These are phyloP conservation scores for Saccharomycopsis sp. DNA, from an alignment of 805 yeast species.

Conservation along the genomic window DNA sequence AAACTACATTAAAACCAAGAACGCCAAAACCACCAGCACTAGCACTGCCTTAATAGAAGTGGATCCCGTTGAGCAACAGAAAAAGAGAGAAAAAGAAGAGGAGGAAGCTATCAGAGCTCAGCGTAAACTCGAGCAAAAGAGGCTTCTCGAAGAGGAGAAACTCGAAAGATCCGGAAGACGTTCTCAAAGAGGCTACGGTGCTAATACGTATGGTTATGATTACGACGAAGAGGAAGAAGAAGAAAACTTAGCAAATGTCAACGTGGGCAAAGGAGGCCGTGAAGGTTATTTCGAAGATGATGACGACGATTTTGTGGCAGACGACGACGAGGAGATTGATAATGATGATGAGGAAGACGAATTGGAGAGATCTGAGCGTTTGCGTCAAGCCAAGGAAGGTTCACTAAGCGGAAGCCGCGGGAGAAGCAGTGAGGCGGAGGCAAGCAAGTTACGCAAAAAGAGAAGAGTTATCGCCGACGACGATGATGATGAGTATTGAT, in stretches of 20 bases:
- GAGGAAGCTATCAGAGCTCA: slow-evolving; percentile 59
- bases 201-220: slow-evolving; percentile 1
- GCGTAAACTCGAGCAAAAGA: slow-evolving; percentile 49
- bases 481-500: slow-evolving; percentile 15
- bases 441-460: slow-evolving; percentile 12
- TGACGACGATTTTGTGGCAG: slow-evolving; percentile 22
- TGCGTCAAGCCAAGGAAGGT: slow-evolving; percentile 16
- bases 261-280: neutral
- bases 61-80: slow-evolving; percentile 70
- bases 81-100: slow-evolving; percentile 60
- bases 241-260: slow-evolving; percentile 2
- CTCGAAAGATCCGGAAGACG: slow-evolving; percentile 8
- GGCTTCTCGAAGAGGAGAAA: slow-evolving; percentile 17
- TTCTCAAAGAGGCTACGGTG: neutral
- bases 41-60: slow-evolving; percentile 34
- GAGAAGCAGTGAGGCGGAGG: slow-evolving; percentile 13
- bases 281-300: slow-evolving; percentile 20
- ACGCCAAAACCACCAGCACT: slow-evolving; percentile 34
- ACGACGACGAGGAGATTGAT: slow-evolving; percentile 20
- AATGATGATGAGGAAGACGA: slow-evolving; percentile 23
- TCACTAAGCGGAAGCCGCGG: neutral
- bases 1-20: slow-evolving; percentile 45
- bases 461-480: slow-evolving; percentile 21
- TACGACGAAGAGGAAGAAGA: slow-evolving; percentile 13
- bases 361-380: slow-evolving; percentile 23